Base-by-base conservation (phyloP, 306 rosid genomes). In the Fagus crenata region DNA sequence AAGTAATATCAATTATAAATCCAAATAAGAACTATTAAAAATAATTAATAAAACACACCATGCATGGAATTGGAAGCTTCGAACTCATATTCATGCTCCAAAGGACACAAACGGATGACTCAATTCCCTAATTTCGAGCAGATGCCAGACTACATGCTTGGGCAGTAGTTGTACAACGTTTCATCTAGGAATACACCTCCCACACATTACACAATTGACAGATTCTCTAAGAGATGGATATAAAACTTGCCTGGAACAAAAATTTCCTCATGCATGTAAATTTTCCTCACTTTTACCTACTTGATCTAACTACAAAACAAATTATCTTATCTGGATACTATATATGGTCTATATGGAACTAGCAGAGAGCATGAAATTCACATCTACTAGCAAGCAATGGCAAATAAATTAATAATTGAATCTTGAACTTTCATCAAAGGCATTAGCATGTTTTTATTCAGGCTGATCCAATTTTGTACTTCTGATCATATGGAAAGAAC, bases 401-500 rank as follows among this genome's bases (percentile, higher is more conserved):
- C 22, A 37, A 64, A 39, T 37, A 22, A 17, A 9, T 46, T 46
- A 46, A 22, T 22, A 22, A 11, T 60, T 32, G 36, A 32, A 12
- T 60, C 67, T n/a, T 39, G 49, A 39, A 67, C 51, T 46, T 46
- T 46, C 14, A 15, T 49, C 39, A 68, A 80, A 15, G 33, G 55
- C 80, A 53, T 71, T 63, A 71, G 53, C 81, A 81, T 63, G n/a
- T 51, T 40, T 13, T 36, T 37, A 51, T 61, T 72, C 67, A 11
- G 69, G 46, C 31, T 49, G 33, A 61, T 51, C 77, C 43, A 53
- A 71, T 60, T 46, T 43, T 55, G 39, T 35, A 15, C 28, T 55
- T 72, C 32, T 35, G 11, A 54, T 39, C 39, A 28, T 39, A 22
- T 2, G 13, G 6, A 31, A 40, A 12, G n/a, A 35, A 5, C 2